Conservation (phyloP, 495 filamentous ascomycete genomes). For the Annulohypoxylon nitens region DNA sequence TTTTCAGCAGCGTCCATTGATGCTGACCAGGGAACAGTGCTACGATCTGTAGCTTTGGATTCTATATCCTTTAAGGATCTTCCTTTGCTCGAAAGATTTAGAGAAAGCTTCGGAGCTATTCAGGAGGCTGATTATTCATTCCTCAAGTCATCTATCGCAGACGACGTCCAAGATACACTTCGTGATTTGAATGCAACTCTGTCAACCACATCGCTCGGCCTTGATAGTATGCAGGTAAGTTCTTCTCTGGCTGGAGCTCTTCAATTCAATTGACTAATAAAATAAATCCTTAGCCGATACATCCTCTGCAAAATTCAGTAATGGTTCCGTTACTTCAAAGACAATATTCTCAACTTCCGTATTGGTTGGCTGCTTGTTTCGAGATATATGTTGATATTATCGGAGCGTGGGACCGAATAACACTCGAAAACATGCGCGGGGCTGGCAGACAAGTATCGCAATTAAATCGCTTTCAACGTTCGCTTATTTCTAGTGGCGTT, state of each 20-base stretch:
- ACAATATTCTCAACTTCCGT: conserved; percentile 48
- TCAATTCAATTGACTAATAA: conserved; percentile 37
- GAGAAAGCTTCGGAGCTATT: neutral
- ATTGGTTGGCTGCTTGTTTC: conserved; percentile 63
- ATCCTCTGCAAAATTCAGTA: conserved; percentile 74
- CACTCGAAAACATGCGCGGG: conserved; percentile 52
- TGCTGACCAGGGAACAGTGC: conserved; percentile 22
- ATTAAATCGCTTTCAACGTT: conserved; percentile 78
- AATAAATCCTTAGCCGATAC: conserved; percentile 63
- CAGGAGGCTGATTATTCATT: conserved; percentile 5
- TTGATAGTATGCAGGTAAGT: conserved; percentile 44
- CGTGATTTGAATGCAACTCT: conserved; percentile 24
- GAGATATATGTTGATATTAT: conserved; percentile 66
- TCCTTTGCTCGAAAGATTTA: conserved; percentile 42
- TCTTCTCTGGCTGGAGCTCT: conserved; percentile 20
- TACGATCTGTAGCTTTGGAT: conserved; percentile 51
- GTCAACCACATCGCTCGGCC: conserved; percentile 22
- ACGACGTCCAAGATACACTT: conserved; percentile 39
- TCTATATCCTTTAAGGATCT: conserved; percentile 55
- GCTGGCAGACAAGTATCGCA: conserved; percentile 67
- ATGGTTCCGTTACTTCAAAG: conserved; percentile 59
- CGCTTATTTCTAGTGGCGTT: conserved; percentile 68
- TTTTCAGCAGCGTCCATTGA: conserved; percentile 33
- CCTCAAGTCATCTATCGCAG: conserved; percentile 25
- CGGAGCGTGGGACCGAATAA: conserved; percentile 46